phyloP scores from a whole-genome alignment of 495 filamentous ascomycete species.

The Daldinia vernicosa region DNA sequence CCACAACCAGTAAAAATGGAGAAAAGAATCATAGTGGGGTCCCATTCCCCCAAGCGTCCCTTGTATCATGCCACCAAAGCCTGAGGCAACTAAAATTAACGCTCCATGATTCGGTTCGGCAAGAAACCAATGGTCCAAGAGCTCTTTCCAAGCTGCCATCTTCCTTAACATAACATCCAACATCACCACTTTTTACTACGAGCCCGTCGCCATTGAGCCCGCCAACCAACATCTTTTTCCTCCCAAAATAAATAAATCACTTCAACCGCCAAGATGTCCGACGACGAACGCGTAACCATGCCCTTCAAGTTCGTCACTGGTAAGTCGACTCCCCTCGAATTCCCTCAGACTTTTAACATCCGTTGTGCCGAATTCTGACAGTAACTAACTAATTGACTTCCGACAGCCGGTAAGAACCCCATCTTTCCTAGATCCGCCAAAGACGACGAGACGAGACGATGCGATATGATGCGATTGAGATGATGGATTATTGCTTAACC shows the following conservation, averaged over 20 bases:
- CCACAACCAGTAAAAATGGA: conserved; percentile 37
- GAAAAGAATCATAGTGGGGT: conserved; percentile 41
- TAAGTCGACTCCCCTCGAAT: conserved; percentile 62
- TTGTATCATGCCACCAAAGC: conserved; percentile 45
- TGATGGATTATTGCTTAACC: background rate
- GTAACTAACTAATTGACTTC: conserved; percentile 37
- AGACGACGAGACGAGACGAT: conserved; percentile 30
- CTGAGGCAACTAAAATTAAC: conserved; percentile 37
- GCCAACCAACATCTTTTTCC: conserved; percentile 38
- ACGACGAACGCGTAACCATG: conserved; percentile 94
- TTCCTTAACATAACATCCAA: conserved; percentile 42
- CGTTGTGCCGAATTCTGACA: conserved; percentile 32
- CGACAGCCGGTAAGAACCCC: conserved; percentile 59
- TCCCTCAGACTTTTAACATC: conserved; percentile 44
- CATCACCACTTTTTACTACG: conserved; percentile 32
- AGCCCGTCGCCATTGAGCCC: conserved; percentile 37
- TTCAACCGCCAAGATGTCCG: conserved; percentile 72
- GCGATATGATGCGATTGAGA: conserved; percentile 13
- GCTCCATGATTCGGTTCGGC: conserved; percentile 44
- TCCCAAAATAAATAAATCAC: conserved; percentile 29
- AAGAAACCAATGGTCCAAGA: conserved; percentile 36
- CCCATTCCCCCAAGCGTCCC: conserved; percentile 28
- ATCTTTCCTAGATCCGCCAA: conserved; percentile 11
- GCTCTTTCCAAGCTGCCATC: conserved; percentile 26
- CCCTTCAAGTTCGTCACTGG: conserved; percentile 99